Base-by-base conservation (phyloP, 495 filamentous ascomycete species). In the Symbiotaphrina buchneri region DNA sequence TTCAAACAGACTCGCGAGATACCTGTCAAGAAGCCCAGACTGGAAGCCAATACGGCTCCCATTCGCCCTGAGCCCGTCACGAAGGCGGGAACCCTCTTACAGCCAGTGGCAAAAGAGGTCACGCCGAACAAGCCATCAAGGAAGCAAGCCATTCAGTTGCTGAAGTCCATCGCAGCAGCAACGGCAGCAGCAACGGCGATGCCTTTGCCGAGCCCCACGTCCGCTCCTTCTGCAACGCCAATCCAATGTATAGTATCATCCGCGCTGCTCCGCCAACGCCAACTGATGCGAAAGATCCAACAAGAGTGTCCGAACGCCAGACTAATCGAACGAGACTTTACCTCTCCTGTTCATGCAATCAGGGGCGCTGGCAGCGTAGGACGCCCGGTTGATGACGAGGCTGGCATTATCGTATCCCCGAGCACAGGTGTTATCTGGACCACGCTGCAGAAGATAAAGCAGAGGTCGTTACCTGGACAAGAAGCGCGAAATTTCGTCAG, bases 331-430 rank as follows among this genome's bases (percentile, higher is more conserved):
- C 63, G 76, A 16, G 63, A 73, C 39, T 65, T 65, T 32, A 39
- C 45, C 11, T 41, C 47, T 4, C 56, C n/a, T n/a, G n/a, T 16
- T 34, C 10, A 46, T 45, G 8, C 44, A 48, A 26, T 47, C 52
- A 0, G 39, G 47, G 16, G 39, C 30, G 3, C 40, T 43, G 10
- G 49, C 45, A 10, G 37, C 46, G 20, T 29, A 36, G 13, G 51
- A 51, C 6, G 44, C 53, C 7, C 4, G 14, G 10, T 5, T 8
- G 15, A 21, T 15, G 34, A 59, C 8, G 82, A 91, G 47, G 78
- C 78, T 6, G 83, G 92, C 44, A 38, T 92, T 10, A 67, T 76
- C 19, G 38, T 84, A 27, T 81, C 80, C 0, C 70, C 79, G 0
- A 53, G 54, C 2, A 73, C 65, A 0, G 80, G 76, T 1, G 51